A percentile compares a stretch with the other conserved stretches of the same genome.
Conservation (phyloP, 768 basidiomycete species). For the Ramaria rubella region DNA sequence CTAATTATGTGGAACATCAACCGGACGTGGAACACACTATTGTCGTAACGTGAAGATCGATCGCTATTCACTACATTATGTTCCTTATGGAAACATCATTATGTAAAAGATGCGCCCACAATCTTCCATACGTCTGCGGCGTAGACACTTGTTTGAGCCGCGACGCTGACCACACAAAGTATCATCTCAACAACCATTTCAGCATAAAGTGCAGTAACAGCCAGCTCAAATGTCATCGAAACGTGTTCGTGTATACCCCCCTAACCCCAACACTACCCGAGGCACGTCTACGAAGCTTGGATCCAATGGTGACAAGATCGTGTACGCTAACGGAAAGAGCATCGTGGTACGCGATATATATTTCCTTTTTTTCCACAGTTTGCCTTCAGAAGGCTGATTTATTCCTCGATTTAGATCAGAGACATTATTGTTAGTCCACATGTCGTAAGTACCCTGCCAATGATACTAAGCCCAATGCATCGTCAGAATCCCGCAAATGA, state of each 20-base stretch:
- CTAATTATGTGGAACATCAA: no score
- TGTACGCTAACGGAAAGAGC: slow-evolving; percentile 78
- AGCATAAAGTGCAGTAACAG: no score
- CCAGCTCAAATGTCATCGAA: slow-evolving; percentile 11
- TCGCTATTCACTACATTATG: no score
- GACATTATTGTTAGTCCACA: slow-evolving; percentile 63
- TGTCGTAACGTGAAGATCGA: no score
- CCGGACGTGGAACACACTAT: no score
- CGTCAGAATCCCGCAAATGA: slow-evolving; percentile 59
- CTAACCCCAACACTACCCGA: slow-evolving; percentile 61
- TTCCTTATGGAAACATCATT: no score
- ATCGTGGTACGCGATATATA: slow-evolving; percentile 77
- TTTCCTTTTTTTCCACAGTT: neutral
- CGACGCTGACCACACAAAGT: no score
- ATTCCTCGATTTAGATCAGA: slow-evolving; percentile 51
- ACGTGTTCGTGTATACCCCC: slow-evolving; percentile 41
- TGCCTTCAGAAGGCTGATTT: slow-evolving; percentile 4
- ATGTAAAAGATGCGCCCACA: no score
- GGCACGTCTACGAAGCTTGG: slow-evolving; percentile 69
- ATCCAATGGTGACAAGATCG: slow-evolving; percentile 68
- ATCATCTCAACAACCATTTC: no score
- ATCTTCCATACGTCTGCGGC: no score
- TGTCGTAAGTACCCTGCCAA: neutral
- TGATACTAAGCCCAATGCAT: slow-evolving; percentile 9
- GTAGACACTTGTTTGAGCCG: no score